These are phyloP conservation scores for Pseudogymnoascus verrucosus DNA, from an alignment of 2,329 filamentous ascomycete genomes.

Conservation along the genomic window DNA sequence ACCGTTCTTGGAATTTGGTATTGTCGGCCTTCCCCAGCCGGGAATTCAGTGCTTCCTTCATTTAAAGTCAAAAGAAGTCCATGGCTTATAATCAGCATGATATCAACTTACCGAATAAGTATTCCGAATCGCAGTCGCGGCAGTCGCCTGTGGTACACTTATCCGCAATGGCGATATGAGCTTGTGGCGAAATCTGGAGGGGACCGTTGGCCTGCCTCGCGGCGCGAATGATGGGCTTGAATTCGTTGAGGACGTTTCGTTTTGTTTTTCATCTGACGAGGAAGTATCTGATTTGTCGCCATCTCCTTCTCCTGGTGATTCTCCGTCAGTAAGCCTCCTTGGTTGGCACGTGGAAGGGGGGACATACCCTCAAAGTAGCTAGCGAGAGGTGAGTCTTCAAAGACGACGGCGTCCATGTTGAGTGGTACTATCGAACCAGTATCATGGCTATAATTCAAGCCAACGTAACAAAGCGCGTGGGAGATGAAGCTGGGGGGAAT, in stretches of 20 bases:
- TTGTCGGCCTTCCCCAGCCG: slow-evolving; percentile 71
- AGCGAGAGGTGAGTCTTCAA: slow-evolving; percentile 79
- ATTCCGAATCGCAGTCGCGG: slow-evolving; percentile 39
- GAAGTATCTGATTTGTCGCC: slow-evolving; percentile 12
- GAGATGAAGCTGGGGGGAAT: neutral
- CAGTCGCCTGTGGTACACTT: slow-evolving; percentile 32
- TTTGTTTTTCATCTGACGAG: neutral
- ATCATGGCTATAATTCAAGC: slow-evolving; percentile 6
- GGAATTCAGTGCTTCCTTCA: slow-evolving; percentile 60
- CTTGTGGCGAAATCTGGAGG: slow-evolving; percentile 45
- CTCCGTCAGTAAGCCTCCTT: neutral
- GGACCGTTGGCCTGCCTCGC: slow-evolving; percentile 46
- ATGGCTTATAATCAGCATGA: slow-evolving; percentile 26
- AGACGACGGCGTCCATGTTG: slow-evolving; percentile 78
- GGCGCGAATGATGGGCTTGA: slow-evolving; percentile 42
- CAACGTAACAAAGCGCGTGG: neutral
- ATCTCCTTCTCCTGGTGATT: neutral
- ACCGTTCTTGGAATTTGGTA: slow-evolving; percentile 79
- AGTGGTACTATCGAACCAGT: slow-evolving; percentile 11
- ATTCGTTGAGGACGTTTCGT: slow-evolving; percentile 19
- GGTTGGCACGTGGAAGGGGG: slow-evolving; percentile 14
- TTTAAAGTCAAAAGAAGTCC: slow-evolving; percentile 24
- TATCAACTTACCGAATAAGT: slow-evolving; percentile 42
- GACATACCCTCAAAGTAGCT: slow-evolving; percentile 77
- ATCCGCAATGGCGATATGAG: slow-evolving; percentile 38